Base-by-base conservation (phyloP, 257 asterid species). In the Jaltomata sinuosa region DNA sequence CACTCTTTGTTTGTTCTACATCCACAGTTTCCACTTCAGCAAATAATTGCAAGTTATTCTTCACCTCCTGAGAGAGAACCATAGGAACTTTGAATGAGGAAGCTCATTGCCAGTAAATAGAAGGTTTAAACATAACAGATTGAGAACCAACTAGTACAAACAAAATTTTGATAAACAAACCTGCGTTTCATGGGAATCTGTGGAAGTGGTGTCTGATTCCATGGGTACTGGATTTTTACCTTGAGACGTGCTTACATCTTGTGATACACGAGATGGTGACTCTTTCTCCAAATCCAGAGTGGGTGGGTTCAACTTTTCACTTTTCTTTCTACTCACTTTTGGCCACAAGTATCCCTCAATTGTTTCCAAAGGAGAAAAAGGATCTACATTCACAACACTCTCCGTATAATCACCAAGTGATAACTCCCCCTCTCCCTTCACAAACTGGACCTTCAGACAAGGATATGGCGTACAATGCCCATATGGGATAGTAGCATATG, bases 381-480 rank as follows among this genome's bases (percentile, higher is more conserved):
- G 98, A 88, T 97, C 99, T 72, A 95, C 98, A 79, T 79, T 87
- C 72, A 92, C 97, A 86, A 88, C 85, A 86, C 87, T 94, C 64
- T 91, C 89, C 52, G 85, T 80, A 84, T 87, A 93, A 76, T 93
- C 94, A 83, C 83, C 80, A 11, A 95, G 95, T 79, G 67, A 80
- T 19, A n/a, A 84, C 59, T 92, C 97, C 62, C 85, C 92, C 47
- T 89, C 92, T 68, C 86, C 97, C 89, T 88, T 95, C 85, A 88
- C 89, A 88, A 97, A 97, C 87, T 87, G 96, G 81, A 95, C 94
- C 87, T 91, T 94, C 90, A 97, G 88, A 82, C 96, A 91, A 83
- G 93, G 96, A 88, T 97, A 89, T 15, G 93, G 82, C 83, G 94
- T 93, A 87, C 89, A 86, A 64, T 89, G 95, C 86, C 93, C 94